Evolutionary conservation across 2,329 filamentous ascomycete genomes (phyloP), one percentile per base, ranked within the genome.

Genomic region (Calycina herbarum): DNA sequence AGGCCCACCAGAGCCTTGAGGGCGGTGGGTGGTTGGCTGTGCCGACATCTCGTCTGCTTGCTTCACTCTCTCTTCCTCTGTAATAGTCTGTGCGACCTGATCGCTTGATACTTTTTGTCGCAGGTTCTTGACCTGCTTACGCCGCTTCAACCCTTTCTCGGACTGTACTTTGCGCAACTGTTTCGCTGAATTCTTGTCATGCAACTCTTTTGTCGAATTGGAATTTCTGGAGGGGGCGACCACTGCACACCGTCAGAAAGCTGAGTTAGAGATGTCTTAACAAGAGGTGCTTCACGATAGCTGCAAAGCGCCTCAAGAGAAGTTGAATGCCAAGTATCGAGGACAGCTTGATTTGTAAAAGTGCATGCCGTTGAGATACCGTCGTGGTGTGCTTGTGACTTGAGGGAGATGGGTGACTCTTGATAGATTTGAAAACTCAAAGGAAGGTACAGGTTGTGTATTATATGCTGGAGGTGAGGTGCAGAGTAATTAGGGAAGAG

Each of bases 21-120:
- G n/a, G 20, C 56, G 29, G 17, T 59, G 59, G 59, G 62, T 65
- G 33, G 17, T 42, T 27, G 56, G 31, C 2, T 33, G 31, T 33
- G 31, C 31, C 31, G 31, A 5, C 31, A 33, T 33, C 31, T 33
- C 31, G 31, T 45, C 42, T 45, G 6, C 15, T 45, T n/a, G 42
- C 42, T 45, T n/a, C 42, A 42, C 31, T 33, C 31, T 33, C 31
- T 33, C 31, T 33, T 33, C 31, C 31, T 5, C 31, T 33, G 31
- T 33, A 33, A 5, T 33, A 3, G 29, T 31, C 29, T 31, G 29
- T 31, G 29, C 29, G 29, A 31, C 29, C 29, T 31, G 29, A 31
- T 31, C 29, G 4, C 31, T 33, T 33, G 31, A 33, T 33, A 33
- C 29, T 31, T 31, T 33, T 7, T 33, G 31, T 33, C 0, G 31